A percentile compares a stretch with the other conserved stretches of the same genome.
phyloP scores from a whole-genome alignment of 2,329 filamentous ascomycete genomes.

The Colletotrichum lini region DNA sequence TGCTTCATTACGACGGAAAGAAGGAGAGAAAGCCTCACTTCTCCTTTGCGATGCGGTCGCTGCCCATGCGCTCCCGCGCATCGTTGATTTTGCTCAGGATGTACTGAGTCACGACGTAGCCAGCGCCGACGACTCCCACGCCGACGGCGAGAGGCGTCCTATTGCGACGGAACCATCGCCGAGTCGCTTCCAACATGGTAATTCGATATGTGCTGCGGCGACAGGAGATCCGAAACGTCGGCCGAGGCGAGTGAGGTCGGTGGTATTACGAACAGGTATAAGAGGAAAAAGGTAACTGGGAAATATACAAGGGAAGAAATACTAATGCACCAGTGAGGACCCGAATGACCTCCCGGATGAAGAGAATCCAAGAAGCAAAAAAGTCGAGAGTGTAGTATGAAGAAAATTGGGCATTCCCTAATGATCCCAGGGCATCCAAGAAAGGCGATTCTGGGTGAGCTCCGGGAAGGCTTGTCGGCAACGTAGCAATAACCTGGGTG shows the following conservation, averaged over 20 bases:
- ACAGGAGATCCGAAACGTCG: background rate
- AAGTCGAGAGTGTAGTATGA: constrained; percentile 10
- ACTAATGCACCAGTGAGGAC: background rate
- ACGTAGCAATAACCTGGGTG: constrained; percentile 27
- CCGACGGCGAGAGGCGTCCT: constrained; percentile 91
- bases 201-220: constrained; percentile 35
- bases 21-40: constrained; percentile 75
- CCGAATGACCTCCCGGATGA: constrained; percentile 4
- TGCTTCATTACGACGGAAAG: no score
- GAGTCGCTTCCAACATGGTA: constrained; percentile 77
- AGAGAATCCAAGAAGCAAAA: background rate
- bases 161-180: constrained; percentile 94
- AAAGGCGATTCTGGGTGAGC: constrained; percentile 30
- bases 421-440: constrained; percentile 11
- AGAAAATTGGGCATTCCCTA: constrained; percentile 4
- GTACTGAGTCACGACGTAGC: constrained; percentile 95
- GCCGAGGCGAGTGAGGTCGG: background rate
- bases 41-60: constrained; percentile 94
- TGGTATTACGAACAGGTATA: background rate
- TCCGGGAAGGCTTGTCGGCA: constrained; percentile 37
- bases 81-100: constrained; percentile 91
- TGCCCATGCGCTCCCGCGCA: constrained; percentile 95
- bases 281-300: background rate
- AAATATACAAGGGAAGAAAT: background rate
- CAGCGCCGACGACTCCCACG: constrained; percentile 87